Evolutionary conservation across 2,329 filamentous ascomycete genomes (phyloP).

Genomic region (Penicillium sp.): DNA sequence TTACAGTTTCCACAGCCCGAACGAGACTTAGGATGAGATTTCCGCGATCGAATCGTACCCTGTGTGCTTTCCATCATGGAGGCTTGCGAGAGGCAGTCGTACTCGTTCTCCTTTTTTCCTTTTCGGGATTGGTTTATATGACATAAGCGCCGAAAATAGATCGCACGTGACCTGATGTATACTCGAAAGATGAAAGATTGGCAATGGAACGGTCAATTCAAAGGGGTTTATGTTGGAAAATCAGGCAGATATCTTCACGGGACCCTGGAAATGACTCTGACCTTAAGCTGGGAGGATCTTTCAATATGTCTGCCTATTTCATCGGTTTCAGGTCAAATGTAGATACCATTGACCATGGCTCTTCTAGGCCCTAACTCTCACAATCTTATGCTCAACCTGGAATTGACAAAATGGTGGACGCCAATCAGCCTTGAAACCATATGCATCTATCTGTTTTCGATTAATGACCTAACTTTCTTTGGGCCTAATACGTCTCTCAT

Average conservation of each 20-base stretch:
- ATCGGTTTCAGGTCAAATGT: neutral
- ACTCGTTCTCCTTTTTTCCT: conserved; percentile 3
- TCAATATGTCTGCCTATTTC: neutral
- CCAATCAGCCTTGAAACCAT: neutral
- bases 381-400: neutral
- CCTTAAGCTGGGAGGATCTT: neutral
- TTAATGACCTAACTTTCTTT: too few relatives aligned
- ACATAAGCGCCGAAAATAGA: neutral
- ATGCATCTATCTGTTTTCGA: neutral
- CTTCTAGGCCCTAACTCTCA: neutral
- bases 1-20: conserved; percentile 38
- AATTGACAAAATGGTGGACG: neutral
- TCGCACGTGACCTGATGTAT: neutral
- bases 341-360: neutral
- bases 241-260: neutral
- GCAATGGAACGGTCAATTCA: neutral
- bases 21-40: conserved; percentile 37
- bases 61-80: neutral
- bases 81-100: neutral
- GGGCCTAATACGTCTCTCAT: too few relatives aligned
- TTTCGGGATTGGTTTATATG: neutral
- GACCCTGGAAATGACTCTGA: neutral
- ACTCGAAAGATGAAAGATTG: neutral
- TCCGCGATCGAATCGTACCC: conserved; percentile 20
- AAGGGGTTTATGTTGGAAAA: neutral